Base-by-base conservation (phyloP, 2,329 filamentous ascomycete genomes). In the Fusarium bulbicola region DNA sequence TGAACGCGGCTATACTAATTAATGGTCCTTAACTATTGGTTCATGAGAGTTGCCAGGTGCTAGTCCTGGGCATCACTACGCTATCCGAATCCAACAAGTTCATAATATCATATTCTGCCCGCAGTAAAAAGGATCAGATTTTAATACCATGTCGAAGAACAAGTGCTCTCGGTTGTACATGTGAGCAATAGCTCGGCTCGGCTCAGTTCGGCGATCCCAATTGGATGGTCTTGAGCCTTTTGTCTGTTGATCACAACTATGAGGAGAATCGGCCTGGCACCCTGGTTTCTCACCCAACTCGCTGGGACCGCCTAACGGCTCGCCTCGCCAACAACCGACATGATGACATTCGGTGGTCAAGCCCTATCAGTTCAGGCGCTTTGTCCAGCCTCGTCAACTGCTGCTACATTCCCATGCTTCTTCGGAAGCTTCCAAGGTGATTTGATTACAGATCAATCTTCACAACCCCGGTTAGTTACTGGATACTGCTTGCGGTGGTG, bases 271-370 rank as follows among this genome's bases (percentile, higher is more conserved):
- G 68, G 59, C 49, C 68, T 63, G 37, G 30, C 36, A 64, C 72
- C 76, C 74, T 46, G 56, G 75, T 47, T 56, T 58, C 60, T 73
- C 59, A 66, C 56, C 75, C 76, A 77, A 75, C 59, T 74, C 68
- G 65, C 71, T 68, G 76, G 75, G 74, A 75, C 75, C 68, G 68
- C 60, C 59, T 76, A 66, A 66, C 72, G 74, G 76, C 75, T 77
- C 76, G 74, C 76, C 75, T 77, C 73, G 75, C 57, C 42, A 67
- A 64, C 56, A 77, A 68, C 74, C 76, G 76, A 77, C 66, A 77
- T 77, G 73, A 77, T 77, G 73, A 75, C 68, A 76, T 74, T 77
- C 68, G 52, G 63, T 63, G 61, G 45, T 68, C 45, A 36, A 64
- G 66, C 74, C 74, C 66, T 75, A 71, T 73, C 68, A 49, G 57